Percentiles rank a stretch among this genome's conserved stretches.
phyloP scores from a whole-genome alignment of 2,329 filamentous ascomycete species.

The Meredithiella fracta region DNA sequence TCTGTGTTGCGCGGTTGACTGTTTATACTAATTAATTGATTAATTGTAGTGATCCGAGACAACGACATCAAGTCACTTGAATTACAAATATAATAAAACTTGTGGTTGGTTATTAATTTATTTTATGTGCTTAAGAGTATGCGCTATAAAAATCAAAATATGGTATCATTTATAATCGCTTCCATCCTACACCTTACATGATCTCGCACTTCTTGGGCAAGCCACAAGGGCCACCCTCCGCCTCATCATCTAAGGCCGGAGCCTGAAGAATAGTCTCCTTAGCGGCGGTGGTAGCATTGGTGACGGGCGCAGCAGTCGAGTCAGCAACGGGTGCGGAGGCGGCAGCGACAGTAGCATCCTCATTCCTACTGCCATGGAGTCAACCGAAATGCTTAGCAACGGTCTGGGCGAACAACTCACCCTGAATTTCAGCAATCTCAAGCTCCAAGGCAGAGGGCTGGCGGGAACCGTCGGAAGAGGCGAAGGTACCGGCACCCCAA shows the following conservation, averaged over 20 bases:
- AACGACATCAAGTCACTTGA: background rate
- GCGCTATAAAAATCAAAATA: slow-evolving; percentile 10
- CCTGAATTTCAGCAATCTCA: slow-evolving; percentile 64
- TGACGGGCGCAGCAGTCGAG: slow-evolving; percentile 15
- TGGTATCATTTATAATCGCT: slow-evolving; percentile 6
- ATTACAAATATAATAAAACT: background rate
- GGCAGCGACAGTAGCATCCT: slow-evolving; percentile 18
- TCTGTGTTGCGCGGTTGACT: no score
- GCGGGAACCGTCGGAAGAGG: slow-evolving; percentile 62
- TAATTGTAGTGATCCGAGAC: no score
- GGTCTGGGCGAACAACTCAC: slow-evolving; percentile 65
- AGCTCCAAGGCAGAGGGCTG: slow-evolving; percentile 64
- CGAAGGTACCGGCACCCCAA: slow-evolving; percentile 90
- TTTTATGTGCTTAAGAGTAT: background rate
- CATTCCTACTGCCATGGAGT: slow-evolving; percentile 49
- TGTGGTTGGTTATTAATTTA: background rate
- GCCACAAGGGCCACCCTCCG: slow-evolving; percentile 57
- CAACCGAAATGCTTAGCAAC: slow-evolving; percentile 58
- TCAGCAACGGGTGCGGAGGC: slow-evolving; percentile 14
- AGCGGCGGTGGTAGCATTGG: slow-evolving; percentile 13
- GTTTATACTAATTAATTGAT: no score
- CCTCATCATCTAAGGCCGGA: slow-evolving; percentile 27
- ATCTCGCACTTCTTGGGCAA: slow-evolving; percentile 32
- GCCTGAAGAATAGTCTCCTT: slow-evolving; percentile 16
- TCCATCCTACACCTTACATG: slow-evolving; percentile 7